Evolutionary conservation across 2,329 filamentous ascomycete species (phyloP), one percentile per base, ranked within the genome.

Genomic region (Clathrospora elynae): DNA sequence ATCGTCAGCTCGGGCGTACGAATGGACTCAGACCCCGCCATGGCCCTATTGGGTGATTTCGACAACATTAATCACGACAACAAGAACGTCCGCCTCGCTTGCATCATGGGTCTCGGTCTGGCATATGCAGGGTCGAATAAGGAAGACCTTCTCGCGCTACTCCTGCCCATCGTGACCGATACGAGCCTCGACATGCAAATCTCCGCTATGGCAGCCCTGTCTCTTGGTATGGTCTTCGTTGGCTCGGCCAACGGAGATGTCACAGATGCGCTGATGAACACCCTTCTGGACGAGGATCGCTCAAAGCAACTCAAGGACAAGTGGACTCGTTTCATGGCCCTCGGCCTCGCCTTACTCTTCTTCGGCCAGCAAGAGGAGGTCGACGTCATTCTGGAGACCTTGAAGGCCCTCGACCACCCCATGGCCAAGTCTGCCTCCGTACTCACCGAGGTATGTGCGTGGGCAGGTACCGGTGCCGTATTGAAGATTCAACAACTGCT

Each of bases 311-410:
- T 99, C 48, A 96, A 95, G 58, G 90, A 97, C 74, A 99, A 97
- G 74, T 99, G 93, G 93, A 93, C 91, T 20, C 85, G 93, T 12
- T 99, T 99, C 75, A 87, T 99, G 76, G 91, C 89, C 13, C 85
- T 99, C 28, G 93, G 93, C 53, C 80, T 99, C 51, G 93, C 92
- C 2, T 80, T 99, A 17, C 79, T 99, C 18, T 99, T 90, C 80
- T 97, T 99, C 61, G 93, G 93, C 25, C 86, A 90, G 53, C 93
- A 99, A 73, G 93, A 99, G 71, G 92, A 97, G 70, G 93, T 97
- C n/a, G 93, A 99, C 62, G 92, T 97, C 44, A 91, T 97, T 55
- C 76, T 97, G 20, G 93, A 99, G 75, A 96, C 93, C 0, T 80
- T 99, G 42, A 99, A 97, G 77, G 93, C 88, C 17, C 90, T 97